phyloP scores from a whole-genome alignment of 805 yeast species.

The Millerozyma miso region DNA sequence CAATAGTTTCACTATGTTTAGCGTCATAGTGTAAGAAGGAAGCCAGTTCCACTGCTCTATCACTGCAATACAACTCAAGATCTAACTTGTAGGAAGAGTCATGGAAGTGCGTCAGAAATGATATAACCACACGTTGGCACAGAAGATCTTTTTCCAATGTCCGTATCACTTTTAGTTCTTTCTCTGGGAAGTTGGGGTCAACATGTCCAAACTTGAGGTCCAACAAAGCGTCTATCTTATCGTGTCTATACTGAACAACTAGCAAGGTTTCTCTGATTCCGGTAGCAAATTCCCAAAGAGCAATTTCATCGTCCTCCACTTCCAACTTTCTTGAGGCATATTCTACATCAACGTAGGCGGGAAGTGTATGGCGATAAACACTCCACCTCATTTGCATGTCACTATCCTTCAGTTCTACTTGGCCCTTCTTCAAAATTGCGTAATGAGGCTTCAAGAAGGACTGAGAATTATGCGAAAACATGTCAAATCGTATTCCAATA shows the following conservation, averaged over 20 bases:
- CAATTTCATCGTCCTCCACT: conserved; percentile 11
- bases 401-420: conserved; percentile 4
- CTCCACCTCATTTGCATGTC: conserved; percentile 18
- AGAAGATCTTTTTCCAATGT: conserved; percentile 22
- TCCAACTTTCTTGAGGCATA: conserved; percentile 11
- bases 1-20: conserved; percentile 3
- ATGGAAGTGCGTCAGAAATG: conserved; percentile 2
- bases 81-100: neutral
- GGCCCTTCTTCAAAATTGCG: conserved; percentile 31
- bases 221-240: conserved; percentile 17
- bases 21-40: conserved; percentile 2
- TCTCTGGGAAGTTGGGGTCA: conserved; percentile 1
- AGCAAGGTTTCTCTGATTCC: conserved; percentile 19
- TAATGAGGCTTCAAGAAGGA: conserved; percentile 44
- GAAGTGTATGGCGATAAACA: conserved; percentile 34
- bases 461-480: conserved; percentile 18
- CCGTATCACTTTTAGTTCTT: conserved; percentile 7
- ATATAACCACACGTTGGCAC: conserved; percentile 18
- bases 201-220: conserved; percentile 9
- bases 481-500: conserved; percentile 51
- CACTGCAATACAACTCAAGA: neutral
- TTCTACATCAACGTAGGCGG: conserved; percentile 26
- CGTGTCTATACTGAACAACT: conserved; percentile 28
- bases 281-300: conserved; percentile 17
- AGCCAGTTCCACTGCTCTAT: conserved; percentile 12